Evolutionary conservation across 2,329 filamentous ascomycete genomes (phyloP), one percentile per base, ranked within the genome.

Genomic region (Xylaria hypoxylon): DNA sequence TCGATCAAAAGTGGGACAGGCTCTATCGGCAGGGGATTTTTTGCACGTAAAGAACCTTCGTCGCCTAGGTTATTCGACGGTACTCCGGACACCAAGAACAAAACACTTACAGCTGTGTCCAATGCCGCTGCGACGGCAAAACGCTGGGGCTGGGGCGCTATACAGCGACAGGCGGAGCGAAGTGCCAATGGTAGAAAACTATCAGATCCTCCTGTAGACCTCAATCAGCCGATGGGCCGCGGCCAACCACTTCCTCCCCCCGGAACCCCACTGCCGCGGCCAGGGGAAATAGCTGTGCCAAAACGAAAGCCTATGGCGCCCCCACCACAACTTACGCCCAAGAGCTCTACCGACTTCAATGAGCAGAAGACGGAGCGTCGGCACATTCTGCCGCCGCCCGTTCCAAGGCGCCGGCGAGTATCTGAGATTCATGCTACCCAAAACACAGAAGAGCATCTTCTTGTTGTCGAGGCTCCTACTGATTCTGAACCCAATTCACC

Each of bases 191-290:
- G 74, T 28, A 73, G 74, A 31, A 77, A 77, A 58, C 64, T 74
- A 15, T 75, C 76, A 5, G 76, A 78, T 59, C 70, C 75, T 24
- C 72, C 71, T 1, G 67, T 77, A 15, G 76, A 78, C 55, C 67
- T 77, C 10, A 78, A 76, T 60, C 74, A 76, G 56, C 77, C 77
- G 24, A 78, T 78, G 77, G 77, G 77, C 15, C 75, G 77, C 8
- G 77, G 77, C 6, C 76, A 77, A 19, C 77, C 77, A 1, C 64
- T 78, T 2, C 77, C 77, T 5, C 76, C 77, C 8, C 76, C 77
- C 0, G 77, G 76, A 10, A 77, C 72, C 5, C 77, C 77, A 11
- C 70, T 78, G 13, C 77, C 77, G 1, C 71, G 73, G 2, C 77
- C 77, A 2, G 75, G 73, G 1, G 69, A 74, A 62, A 76, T 74